Base-by-base conservation (phyloP, 2,329 filamentous ascomycete species). In the Curvularia sp. region DNA sequence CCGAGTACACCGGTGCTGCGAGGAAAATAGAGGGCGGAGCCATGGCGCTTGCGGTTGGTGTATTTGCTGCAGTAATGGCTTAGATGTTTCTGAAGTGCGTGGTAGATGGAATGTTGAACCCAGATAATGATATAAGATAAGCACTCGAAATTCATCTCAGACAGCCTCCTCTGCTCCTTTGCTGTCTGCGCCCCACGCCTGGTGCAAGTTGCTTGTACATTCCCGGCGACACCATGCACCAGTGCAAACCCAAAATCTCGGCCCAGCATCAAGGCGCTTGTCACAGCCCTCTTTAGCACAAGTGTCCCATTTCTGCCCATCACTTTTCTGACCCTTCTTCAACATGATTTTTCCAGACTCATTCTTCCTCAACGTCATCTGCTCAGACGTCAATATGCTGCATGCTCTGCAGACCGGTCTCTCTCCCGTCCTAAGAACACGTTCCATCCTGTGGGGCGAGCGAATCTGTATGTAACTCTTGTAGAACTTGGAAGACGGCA, bases 221-320 rank as follows among this genome's bases (percentile, higher is more conserved):
- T 67, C 70, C 41, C 55, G 62, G 12, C 38, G 8, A 60, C 71
- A 72, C 4, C 0, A 1, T 1, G 0, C 0, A 4, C 9, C 22
- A 20, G 18, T 20, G 49, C 69, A 71, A 20, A 74, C 59, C 71
- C 71, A 72, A 64, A 67, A 73, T 41, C 65, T 64, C 1, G 66
- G 65, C 3, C 68, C 69, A 2, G 43, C 52, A 1, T 57, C 63
- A 3, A 73, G 43, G 0, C 5, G 26, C 28, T 38, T 61, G 9
- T n/a, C 28, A 51, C 69, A 71, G 15, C 42, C 53, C 5, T 5
- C 4, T 24, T 33, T 30, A 9, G 35, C 48, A 57, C 69, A 73
- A 5, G 3, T 64, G 9, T 24, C 49, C 57, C 54, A 64, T 49
- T 42, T 28, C 9, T 55, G 13, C 13, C 65, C 64, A 8, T 55